These are phyloP conservation scores for Cytospora leucostoma DNA, from an alignment of 2,329 filamentous ascomycete species.

Conservation along the genomic window DNA sequence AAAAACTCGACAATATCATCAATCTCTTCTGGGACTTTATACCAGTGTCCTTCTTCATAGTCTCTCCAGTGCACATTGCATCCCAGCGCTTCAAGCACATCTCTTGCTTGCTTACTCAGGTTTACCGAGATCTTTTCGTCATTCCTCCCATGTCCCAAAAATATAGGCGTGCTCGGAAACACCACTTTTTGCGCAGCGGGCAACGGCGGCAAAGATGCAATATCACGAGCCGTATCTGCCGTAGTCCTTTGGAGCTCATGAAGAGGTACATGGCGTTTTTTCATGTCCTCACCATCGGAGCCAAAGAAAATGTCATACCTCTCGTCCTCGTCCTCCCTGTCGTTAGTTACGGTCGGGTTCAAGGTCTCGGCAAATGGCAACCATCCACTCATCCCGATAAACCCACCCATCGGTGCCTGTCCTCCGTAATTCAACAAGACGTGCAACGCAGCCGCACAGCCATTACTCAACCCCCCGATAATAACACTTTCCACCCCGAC, in stretches of 20 bases:
- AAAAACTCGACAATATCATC: conserved; percentile 18
- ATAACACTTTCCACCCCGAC: conserved; percentile 43
- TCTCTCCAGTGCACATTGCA: conserved; percentile 15
- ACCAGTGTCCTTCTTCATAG: conserved; percentile 15
- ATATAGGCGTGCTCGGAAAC: conserved; percentile 39
- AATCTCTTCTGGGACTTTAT: conserved; percentile 16
- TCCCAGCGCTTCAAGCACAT: conserved; percentile 7
- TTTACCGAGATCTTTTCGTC: conserved; percentile 43
- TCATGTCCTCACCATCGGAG: not conserved
- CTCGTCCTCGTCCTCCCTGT: conserved; percentile 14
- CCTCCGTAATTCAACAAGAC: conserved; percentile 47
- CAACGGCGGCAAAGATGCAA: conserved; percentile 3
- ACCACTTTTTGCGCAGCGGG: not conserved
- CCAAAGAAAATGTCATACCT: conserved; percentile 26
- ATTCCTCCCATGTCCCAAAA: conserved; percentile 47
- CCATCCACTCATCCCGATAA: conserved; percentile 48
- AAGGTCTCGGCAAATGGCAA: conserved; percentile 43
- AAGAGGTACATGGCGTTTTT: not conserved
- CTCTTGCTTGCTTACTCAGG: conserved; percentile 10
- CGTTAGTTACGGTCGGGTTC: conserved; percentile 24
- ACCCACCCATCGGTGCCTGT: conserved; percentile 37
- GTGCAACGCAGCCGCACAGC: conserved; percentile 49
- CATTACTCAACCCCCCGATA: conserved; percentile 55
- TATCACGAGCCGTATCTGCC: conserved; percentile 27
- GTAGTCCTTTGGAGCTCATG: not conserved